A percentile compares a stretch with the other conserved stretches of the same genome.
phyloP scores from a whole-genome alignment of 495 filamentous ascomycete species.

The Penicillium silybi region DNA sequence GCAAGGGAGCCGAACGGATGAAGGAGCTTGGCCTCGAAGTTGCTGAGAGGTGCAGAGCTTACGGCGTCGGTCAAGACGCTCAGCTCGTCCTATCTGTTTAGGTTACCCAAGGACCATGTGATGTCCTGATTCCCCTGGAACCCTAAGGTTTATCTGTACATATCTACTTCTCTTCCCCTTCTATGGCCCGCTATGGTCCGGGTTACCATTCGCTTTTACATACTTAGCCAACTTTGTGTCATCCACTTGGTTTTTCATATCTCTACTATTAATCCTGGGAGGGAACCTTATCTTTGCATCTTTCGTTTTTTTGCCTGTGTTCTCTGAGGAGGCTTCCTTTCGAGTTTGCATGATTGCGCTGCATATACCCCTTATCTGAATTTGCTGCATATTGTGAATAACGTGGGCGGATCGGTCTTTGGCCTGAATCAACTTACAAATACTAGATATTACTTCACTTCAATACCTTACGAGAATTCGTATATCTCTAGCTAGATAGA shows the following conservation, averaged over 20 bases:
- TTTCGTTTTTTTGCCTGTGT: constrained; percentile 6
- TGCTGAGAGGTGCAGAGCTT: constrained; percentile 67
- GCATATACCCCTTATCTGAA: constrained; percentile 38
- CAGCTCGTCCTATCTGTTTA: constrained; percentile 84
- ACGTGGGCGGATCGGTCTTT: constrained; percentile 3
- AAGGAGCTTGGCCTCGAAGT: constrained; percentile 85
- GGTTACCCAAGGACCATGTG: constrained; percentile 12
- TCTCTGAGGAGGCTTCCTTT: constrained; percentile 18
- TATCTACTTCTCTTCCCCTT: constrained; percentile 31
- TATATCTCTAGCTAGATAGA: no score
- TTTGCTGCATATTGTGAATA: constrained; percentile 35
- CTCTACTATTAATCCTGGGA: constrained; percentile 18
- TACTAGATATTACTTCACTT: not conserved
- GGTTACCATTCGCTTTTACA: constrained; percentile 26
- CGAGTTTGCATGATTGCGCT: constrained; percentile 35
- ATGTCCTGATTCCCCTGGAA: constrained; percentile 12
- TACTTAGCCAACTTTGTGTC: constrained; percentile 21
- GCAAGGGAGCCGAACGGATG: constrained; percentile 91
- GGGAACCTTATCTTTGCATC: constrained; percentile 24
- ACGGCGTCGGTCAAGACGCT: constrained; percentile 53
- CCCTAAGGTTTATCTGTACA: constrained; percentile 32
- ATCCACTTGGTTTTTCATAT: constrained; percentile 18
- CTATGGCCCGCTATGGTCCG: constrained; percentile 16
- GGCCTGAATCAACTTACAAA: not conserved
- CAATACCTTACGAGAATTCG: no score